Percentiles rank a stretch among this genome's conserved stretches.
Conservation (phyloP, 129 eudicot species). For the Artemisia annua region DNA sequence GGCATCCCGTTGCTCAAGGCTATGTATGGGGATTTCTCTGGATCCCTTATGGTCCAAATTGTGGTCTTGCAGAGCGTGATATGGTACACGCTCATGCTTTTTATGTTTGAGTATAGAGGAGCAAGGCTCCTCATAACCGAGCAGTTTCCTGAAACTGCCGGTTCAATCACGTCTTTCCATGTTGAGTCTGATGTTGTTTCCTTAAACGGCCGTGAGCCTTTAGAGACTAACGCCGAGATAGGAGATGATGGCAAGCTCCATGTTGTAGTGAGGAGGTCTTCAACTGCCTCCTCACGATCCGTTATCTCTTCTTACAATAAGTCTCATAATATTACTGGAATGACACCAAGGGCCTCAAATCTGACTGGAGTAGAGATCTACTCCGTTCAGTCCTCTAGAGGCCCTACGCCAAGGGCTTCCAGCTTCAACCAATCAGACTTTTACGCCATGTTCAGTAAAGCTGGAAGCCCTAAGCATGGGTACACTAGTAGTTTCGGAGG, state of each 20-base stretch:
- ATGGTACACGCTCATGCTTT: conserved; percentile 92
- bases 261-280: conserved; percentile 79
- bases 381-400: conserved; percentile 84
- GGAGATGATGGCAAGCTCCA: conserved; percentile 90
- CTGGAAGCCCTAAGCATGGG: conserved; percentile 82
- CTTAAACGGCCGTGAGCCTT: conserved; percentile 82
- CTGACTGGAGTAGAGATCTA: conserved; percentile 95
- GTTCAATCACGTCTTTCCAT: conserved; percentile 70
- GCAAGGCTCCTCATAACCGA: conserved; percentile 77
- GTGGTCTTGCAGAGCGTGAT: conserved; percentile 90
- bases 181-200: conserved; percentile 92
- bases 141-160: conserved; percentile 93
- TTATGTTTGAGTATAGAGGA: conserved; percentile 84
- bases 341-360: conserved; percentile 85
- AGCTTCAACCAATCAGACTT: conserved; percentile 92
- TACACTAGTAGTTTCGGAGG: conserved; percentile 68
- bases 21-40: conserved; percentile 93
- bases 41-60: conserved; percentile 83
- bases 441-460: conserved; percentile 89
- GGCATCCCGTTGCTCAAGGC: conserved; percentile 87
- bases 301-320: conserved; percentile 60
- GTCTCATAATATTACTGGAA: conserved; percentile 43
- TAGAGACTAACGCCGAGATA: conserved; percentile 87
- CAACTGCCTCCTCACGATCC: conserved; percentile 58
- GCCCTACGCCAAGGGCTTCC: conserved; percentile 88